These are phyloP conservation scores for Grosmannia huntii DNA, from an alignment of 2,329 filamentous ascomycete species.

Conservation along the genomic window DNA sequence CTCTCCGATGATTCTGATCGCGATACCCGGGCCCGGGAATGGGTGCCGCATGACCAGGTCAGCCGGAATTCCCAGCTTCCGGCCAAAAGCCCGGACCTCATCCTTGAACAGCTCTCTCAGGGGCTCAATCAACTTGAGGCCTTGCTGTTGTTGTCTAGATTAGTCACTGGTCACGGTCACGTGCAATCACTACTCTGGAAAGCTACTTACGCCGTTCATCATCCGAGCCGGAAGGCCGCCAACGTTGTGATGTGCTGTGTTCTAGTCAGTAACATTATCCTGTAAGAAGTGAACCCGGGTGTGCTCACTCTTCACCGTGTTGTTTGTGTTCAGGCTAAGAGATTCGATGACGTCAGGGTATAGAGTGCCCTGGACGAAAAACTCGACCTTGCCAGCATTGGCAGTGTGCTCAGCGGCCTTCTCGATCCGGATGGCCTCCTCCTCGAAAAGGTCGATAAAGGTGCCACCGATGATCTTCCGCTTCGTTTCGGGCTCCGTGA, in stretches of 20 bases:
- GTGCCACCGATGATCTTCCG: constrained; percentile 72
- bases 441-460: constrained; percentile 56
- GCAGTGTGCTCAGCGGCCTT: constrained; percentile 53
- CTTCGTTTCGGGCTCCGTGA: constrained; percentile 61
- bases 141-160: constrained; percentile 10
- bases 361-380: constrained; percentile 70
- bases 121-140: constrained; percentile 62
- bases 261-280: not conserved
- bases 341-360: constrained; percentile 28
- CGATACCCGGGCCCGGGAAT: constrained; percentile 39
- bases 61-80: constrained; percentile 55
- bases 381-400: constrained; percentile 65
- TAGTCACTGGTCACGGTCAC: constrained; percentile 9
- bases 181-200: not conserved
- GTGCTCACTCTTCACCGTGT: constrained; percentile 20
- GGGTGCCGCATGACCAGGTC: constrained; percentile 60
- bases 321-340: constrained; percentile 26
- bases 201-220: not conserved
- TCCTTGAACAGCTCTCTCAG: constrained; percentile 66
- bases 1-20: constrained; percentile 71
- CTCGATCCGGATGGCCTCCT: constrained; percentile 58
- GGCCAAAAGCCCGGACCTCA: constrained; percentile 59
- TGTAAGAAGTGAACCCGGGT: not conserved
- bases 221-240: constrained; percentile 25
- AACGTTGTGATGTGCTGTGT: constrained; percentile 27